These are phyloP conservation scores for Pachyrhizus erosus DNA, from an alignment of 306 rosid genomes.

Conservation along the genomic window DNA sequence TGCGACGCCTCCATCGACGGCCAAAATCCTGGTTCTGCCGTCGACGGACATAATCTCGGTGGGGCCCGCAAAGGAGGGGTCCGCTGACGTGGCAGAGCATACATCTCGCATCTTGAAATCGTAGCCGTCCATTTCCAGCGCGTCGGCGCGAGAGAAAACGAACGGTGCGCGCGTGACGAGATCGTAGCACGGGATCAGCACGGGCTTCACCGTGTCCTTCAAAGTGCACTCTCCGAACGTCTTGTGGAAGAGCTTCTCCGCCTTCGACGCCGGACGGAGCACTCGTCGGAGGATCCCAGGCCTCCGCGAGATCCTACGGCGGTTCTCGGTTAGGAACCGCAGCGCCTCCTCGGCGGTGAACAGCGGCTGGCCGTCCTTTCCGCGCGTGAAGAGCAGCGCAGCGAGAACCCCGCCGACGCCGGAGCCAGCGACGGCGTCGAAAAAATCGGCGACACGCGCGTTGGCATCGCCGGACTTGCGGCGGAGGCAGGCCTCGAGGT, in stretches of 20 bases:
- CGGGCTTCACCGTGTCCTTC: slow-evolving; percentile 86
- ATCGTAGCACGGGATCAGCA: slow-evolving; percentile 92
- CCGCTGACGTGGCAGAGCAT: slow-evolving; percentile 74
- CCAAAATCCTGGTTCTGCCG: slow-evolving; percentile 69
- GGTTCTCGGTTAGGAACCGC: slow-evolving; percentile 63
- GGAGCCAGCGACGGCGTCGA: slow-evolving; percentile 89
- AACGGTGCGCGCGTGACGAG: slow-evolving; percentile 87
- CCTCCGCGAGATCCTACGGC: slow-evolving; percentile 52
- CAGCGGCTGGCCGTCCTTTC: slow-evolving; percentile 63
- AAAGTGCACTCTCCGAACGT: slow-evolving; percentile 75
- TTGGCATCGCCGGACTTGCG: slow-evolving; percentile 62
- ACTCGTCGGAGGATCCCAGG: slow-evolving; percentile 61
- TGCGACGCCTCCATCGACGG: slow-evolving; percentile 82
- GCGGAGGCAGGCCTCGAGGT: slow-evolving; percentile 70
- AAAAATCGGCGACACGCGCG: slow-evolving; percentile 65
- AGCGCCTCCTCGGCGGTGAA: slow-evolving; percentile 79
- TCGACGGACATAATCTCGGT: slow-evolving; percentile 67
- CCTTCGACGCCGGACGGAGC: slow-evolving; percentile 43
- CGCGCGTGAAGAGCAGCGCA: slow-evolving; percentile 77
- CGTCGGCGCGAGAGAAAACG: slow-evolving; percentile 96
- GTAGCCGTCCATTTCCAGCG: slow-evolving; percentile 85
- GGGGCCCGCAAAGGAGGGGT: slow-evolving; percentile 45
- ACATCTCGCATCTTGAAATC: slow-evolving; percentile 92
- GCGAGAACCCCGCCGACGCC: slow-evolving; percentile 85
- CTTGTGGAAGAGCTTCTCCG: slow-evolving; percentile 65